Base-by-base conservation (phyloP, 2,329 filamentous ascomycete genomes). In the Diaporthe vexans region DNA sequence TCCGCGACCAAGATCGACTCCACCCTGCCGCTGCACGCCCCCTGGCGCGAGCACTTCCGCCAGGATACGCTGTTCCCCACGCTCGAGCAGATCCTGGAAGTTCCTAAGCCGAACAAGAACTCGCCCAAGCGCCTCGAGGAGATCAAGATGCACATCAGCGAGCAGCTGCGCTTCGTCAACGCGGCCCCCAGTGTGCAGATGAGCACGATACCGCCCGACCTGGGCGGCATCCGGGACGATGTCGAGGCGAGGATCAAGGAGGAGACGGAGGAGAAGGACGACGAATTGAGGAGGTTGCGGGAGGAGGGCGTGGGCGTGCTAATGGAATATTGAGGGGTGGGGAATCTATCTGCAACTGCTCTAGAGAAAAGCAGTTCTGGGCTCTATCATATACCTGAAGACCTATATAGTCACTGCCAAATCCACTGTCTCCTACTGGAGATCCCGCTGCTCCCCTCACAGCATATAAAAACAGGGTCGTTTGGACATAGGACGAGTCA, bases 41-140 rank as follows among this genome's bases (percentile, higher is more conserved):
- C 95, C 0, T 97, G 96, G 87, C 91, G 95, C 74, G 92, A 94
- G 76, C 95, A 97, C 76, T 99, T 99, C 84, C 91, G 94, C 61
- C 93, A 95, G 56, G 94, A 97, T 76, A 95, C 93, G 33, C 89
- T 99, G 19, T 97, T 98, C 81, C 97, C 97, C 0, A 93, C 94
- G 5, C 89, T 98, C n/a, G 91, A 94, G 79, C 88, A 93, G 81
- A 91, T 92, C 56, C 81, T 92, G 54, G 88, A 89, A 65, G 93
- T 96, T 78, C 89, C 89, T 61, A 86, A 90, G 71, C 91, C 92
- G 80, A 98, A 98, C 81, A 91, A 93, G 79, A 97, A 98, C 79
- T 89, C 94, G 8, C 88, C 90, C 67, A 93, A 95, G 79, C 93
- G 94, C 75, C 86, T 98, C 24, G 88, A 92, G 63, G 91, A 93